Evolutionary conservation across 2,329 filamentous ascomycete genomes (phyloP).

Genomic region (Paraphoma sp.): DNA sequence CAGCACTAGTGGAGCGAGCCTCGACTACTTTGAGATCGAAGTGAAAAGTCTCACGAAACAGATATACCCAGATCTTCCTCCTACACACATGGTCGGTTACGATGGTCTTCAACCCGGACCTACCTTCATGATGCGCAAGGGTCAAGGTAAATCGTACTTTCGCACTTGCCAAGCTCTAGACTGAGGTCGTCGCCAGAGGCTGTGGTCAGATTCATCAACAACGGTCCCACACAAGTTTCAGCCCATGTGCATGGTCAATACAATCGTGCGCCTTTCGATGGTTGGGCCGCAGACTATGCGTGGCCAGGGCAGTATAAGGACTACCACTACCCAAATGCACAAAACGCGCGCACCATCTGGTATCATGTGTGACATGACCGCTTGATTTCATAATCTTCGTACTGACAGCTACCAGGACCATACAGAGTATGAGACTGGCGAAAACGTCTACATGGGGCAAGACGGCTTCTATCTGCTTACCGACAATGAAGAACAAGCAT

Average conservation of each 20-base stretch:
- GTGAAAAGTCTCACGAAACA: conserved; percentile 51
- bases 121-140: conserved; percentile 57
- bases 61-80: conserved; percentile 52
- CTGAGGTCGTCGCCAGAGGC: conserved; percentile 48
- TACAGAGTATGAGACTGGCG: conserved; percentile 53
- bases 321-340: conserved; percentile 67
- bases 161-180: neutral
- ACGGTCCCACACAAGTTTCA: conserved; percentile 51
- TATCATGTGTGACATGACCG: conserved; percentile 55
- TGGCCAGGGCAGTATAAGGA: conserved; percentile 63
- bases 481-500: conserved; percentile 57
- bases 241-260: conserved; percentile 65
- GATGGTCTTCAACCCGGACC: conserved; percentile 63
- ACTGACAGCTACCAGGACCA: conserved; percentile 41
- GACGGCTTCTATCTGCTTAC: conserved; percentile 63
- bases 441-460: conserved; percentile 64
- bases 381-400: conserved; percentile 26
- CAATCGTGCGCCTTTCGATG: conserved; percentile 56
- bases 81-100: conserved; percentile 56
- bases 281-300: conserved; percentile 63
- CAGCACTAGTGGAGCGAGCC: conserved; percentile 40
- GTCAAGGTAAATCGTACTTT: conserved; percentile 38
- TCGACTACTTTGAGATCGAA: conserved; percentile 57
- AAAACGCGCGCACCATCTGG: conserved; percentile 63
- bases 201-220: conserved; percentile 63